Conservation (phyloP, 1,139 yeast genomes). For the Suhomyces taliae region DNA sequence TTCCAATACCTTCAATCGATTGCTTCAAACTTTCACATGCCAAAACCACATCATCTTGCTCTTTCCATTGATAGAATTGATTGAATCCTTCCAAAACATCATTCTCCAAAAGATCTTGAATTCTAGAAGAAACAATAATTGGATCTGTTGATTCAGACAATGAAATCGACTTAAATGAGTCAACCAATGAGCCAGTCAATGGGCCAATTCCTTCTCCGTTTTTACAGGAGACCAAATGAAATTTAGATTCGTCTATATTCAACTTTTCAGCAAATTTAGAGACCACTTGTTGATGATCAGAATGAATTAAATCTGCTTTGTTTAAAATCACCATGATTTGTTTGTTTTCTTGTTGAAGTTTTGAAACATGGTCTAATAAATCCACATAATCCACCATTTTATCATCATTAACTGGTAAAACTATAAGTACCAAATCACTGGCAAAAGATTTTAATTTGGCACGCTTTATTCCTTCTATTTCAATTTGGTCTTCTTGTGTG, state of each 20-base stretch:
- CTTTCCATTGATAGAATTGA: slow-evolving; percentile 53
- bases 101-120: slow-evolving; percentile 65
- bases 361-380: slow-evolving; percentile 36
- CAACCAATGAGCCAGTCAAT: slow-evolving; percentile 40
- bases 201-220: slow-evolving; percentile 54
- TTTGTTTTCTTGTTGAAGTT: slow-evolving; percentile 25
- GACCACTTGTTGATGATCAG: slow-evolving; percentile 14
- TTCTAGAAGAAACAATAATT: slow-evolving; percentile 69
- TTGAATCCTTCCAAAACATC: slow-evolving; percentile 76
- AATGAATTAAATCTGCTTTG: slow-evolving; percentile 48
- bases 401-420: slow-evolving; percentile 41
- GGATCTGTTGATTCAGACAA: slow-evolving; percentile 56
- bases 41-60: slow-evolving; percentile 68
- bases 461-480: slow-evolving; percentile 76
- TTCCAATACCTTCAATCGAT: slow-evolving; percentile 86
- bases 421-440: slow-evolving; percentile 63
- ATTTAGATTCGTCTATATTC: slow-evolving; percentile 24
- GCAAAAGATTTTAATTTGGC: slow-evolving; percentile 59
- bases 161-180: slow-evolving; percentile 50
- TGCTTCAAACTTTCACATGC: slow-evolving; percentile 76
- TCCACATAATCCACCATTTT: slow-evolving; percentile 20
- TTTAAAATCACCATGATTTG: slow-evolving; percentile 52
- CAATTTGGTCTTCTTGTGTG: slow-evolving; percentile 57
- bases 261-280: slow-evolving; percentile 22
- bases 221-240: slow-evolving; percentile 63